Evolutionary conservation across 352 stramenopile genomes (phyloP).

Genomic region (Albugo candida): DNA sequence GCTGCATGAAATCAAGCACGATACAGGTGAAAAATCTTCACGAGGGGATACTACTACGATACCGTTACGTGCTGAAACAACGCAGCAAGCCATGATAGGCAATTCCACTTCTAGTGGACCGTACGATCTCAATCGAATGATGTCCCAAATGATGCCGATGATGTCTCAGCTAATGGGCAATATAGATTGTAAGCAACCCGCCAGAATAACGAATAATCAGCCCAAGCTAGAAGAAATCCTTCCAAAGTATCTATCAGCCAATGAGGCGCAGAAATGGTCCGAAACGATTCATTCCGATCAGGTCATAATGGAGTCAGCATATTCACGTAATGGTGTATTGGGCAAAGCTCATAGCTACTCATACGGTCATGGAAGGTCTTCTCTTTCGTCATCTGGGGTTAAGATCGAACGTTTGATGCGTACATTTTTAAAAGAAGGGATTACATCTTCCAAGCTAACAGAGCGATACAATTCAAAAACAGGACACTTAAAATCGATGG

Average conservation of each 20-base stretch:
- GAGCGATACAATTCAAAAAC: too few species aligned
- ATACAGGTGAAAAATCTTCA: slow-evolving; percentile 10
- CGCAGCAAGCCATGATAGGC: neutral
- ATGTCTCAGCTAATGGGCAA: slow-evolving; percentile 64
- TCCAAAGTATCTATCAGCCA: slow-evolving; percentile 25
- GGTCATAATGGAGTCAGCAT: too few species aligned
- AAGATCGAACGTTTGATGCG: too few species aligned
- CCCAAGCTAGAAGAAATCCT: slow-evolving; percentile 53
- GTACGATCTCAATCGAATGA: slow-evolving; percentile 61
- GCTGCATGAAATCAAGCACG: slow-evolving; percentile 37
- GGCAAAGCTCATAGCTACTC: too few species aligned
- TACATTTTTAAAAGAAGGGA: too few species aligned
- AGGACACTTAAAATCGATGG: too few species aligned
- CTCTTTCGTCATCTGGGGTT: too few species aligned
- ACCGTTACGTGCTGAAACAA: slow-evolving; percentile 9
- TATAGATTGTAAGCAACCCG: slow-evolving; percentile 14
- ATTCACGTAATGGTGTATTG: too few species aligned
- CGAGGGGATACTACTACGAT: slow-evolving; percentile 2
- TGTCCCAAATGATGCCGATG: slow-evolving; percentile 79
- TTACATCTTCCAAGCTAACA: too few species aligned
- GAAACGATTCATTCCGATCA: slow-evolving; percentile 39
- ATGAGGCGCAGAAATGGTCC: slow-evolving; percentile 44
- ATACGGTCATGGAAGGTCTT: too few species aligned
- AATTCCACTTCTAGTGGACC: slow-evolving; percentile 8
- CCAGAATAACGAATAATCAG: slow-evolving; percentile 18